Conservation (phyloP, 352 stramenopile species). For the Thalassiosira delicatula region DNA sequence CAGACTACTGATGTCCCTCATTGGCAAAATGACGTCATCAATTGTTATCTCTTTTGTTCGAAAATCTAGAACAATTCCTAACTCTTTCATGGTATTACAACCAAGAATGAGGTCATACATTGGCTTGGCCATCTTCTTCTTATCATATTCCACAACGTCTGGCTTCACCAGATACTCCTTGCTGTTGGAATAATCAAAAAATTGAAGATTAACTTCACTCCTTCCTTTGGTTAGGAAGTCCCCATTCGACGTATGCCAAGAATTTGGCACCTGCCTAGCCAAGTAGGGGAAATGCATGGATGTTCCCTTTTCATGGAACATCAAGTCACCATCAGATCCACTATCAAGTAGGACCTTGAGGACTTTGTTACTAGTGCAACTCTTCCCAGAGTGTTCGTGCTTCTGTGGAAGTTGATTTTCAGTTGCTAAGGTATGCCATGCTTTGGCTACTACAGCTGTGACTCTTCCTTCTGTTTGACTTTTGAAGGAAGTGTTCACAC, state of each 20-base stretch:
- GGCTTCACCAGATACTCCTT: background rate
- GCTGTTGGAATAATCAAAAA: background rate
- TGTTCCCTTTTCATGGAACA: too few relatives aligned
- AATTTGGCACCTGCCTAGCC: too few relatives aligned
- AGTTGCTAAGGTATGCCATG: too few relatives aligned
- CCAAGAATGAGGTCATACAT: background rate
- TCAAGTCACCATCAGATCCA: background rate
- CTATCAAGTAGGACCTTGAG: background rate
- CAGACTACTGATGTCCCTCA: too few relatives aligned
- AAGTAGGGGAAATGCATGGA: too few relatives aligned
- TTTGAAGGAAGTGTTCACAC: too few relatives aligned
- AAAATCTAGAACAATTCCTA: conserved; percentile 1
- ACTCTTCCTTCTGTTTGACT: too few relatives aligned
- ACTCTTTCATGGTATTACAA: background rate
- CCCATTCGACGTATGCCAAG: background rate
- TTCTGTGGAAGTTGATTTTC: too few relatives aligned
- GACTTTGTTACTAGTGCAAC: too few relatives aligned
- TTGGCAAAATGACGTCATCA: background rate
- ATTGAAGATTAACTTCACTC: background rate
- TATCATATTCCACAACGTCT: background rate
- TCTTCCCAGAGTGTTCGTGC: too few relatives aligned
- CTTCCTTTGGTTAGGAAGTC: background rate
- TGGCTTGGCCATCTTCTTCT: background rate
- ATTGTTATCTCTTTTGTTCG: background rate
- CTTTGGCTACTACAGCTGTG: too few relatives aligned